Evolutionary conservation across 2,329 filamentous ascomycete genomes (phyloP).

Genomic region (Colletotrichum graminicola): DNA sequence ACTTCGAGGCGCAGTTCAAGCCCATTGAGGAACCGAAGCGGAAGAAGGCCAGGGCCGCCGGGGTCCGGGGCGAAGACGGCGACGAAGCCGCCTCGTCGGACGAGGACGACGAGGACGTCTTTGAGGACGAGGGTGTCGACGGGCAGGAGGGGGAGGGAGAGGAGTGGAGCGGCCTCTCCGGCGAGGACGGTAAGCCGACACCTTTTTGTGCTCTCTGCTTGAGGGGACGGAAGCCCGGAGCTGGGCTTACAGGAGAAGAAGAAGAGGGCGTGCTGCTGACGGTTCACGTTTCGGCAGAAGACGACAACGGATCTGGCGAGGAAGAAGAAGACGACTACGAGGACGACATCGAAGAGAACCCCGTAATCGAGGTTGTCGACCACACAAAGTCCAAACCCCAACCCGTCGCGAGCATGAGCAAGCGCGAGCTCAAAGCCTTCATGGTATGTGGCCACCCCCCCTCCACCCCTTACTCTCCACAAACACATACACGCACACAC

Average conservation of each 20-base stretch:
- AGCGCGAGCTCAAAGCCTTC: constrained; percentile 81
- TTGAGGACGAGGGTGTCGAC: constrained; percentile 46
- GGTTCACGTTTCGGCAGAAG: constrained; percentile 5
- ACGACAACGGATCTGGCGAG: constrained; percentile 45
- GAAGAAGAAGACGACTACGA: not conserved
- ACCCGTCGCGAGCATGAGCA: constrained; percentile 63
- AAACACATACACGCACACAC: constrained; percentile 13
- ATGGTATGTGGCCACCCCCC: constrained; percentile 65
- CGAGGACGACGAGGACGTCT: constrained; percentile 47
- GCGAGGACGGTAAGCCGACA: constrained; percentile 51
- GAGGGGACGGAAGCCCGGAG: not conserved
- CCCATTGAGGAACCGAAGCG: constrained; percentile 65
- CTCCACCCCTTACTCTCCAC: not conserved
- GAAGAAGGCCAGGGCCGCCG: constrained; percentile 36
- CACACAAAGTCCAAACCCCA: constrained; percentile 61
- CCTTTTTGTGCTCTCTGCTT: not conserved
- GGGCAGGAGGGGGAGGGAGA: constrained; percentile 54
- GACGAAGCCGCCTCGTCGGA: constrained; percentile 44
- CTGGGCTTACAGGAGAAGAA: not conserved
- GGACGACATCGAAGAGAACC: constrained; percentile 46
- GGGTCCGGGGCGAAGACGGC: constrained; percentile 44
- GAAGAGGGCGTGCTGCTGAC: not conserved
- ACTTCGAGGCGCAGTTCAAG: constrained; percentile 90
- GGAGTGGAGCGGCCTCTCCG: constrained; percentile 75
- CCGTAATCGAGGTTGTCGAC: constrained; percentile 71